Percentiles rank a stretch among this genome's conserved stretches.
Evolutionary conservation across 2,329 filamentous ascomycete genomes (phyloP).

Genomic region (Fusarium ambrosium): DNA sequence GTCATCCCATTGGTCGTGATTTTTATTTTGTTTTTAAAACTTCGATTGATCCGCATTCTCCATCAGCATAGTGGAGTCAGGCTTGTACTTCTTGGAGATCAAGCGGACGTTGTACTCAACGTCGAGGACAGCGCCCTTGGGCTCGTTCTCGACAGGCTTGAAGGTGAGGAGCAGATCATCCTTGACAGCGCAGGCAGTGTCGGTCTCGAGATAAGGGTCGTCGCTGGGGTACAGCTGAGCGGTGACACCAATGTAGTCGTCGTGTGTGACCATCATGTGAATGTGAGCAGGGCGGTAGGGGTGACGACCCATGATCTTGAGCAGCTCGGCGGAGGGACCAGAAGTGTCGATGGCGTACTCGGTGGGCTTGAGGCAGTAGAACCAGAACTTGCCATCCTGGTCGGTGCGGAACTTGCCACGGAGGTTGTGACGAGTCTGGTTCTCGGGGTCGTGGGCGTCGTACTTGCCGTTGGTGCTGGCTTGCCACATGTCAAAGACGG

Average conservation of each 20-base stretch:
- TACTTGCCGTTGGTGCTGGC: slow-evolving; percentile 82
- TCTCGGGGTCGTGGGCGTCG: slow-evolving; percentile 80
- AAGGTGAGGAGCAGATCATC: slow-evolving; percentile 65
- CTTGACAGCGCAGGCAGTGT: slow-evolving; percentile 67
- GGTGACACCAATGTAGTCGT: slow-evolving; percentile 78
- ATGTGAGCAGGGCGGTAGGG: slow-evolving; percentile 65
- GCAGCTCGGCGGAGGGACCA: slow-evolving; percentile 60
- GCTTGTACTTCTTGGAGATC: slow-evolving; percentile 61
- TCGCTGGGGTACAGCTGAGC: slow-evolving; percentile 83
- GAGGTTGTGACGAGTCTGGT: slow-evolving; percentile 80
- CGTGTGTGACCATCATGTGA: slow-evolving; percentile 68
- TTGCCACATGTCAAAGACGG: slow-evolving; percentile 85
- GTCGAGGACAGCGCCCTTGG: slow-evolving; percentile 53
- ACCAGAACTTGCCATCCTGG: slow-evolving; percentile 77
- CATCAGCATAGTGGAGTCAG: slow-evolving; percentile 45
- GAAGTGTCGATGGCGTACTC: slow-evolving; percentile 79
- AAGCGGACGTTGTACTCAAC: slow-evolving; percentile 60
- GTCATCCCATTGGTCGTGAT: background rate
- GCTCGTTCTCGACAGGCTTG: slow-evolving; percentile 57
- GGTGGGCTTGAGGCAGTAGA: slow-evolving; percentile 82
- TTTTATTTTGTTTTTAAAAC: slow-evolving; percentile 29
- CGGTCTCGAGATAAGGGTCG: slow-evolving; percentile 71
- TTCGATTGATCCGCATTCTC: slow-evolving; percentile 48
- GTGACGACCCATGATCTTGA: slow-evolving; percentile 62
- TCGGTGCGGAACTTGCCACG: slow-evolving; percentile 81